These are phyloP conservation scores for Blastobotrys arbuscula DNA, from an alignment of 1,139 yeast species.

Conservation along the genomic window DNA sequence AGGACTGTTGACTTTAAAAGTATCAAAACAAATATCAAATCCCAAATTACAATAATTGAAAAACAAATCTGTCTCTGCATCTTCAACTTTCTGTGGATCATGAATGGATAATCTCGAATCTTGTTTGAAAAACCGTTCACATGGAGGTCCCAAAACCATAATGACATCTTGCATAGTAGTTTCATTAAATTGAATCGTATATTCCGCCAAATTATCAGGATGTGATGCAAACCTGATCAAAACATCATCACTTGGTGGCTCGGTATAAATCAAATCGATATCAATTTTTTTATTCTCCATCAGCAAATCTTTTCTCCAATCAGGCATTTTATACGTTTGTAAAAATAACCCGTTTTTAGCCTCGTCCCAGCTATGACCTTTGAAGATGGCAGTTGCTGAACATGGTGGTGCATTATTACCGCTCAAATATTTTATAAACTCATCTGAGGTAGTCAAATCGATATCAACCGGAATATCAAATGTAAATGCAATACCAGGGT, in stretches of 20 bases:
- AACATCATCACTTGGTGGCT: constrained; percentile 14
- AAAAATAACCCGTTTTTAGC: constrained; percentile 14
- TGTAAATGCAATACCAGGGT: constrained; percentile 33
- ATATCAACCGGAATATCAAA: constrained; percentile 20
- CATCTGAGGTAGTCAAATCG: constrained; percentile 11
- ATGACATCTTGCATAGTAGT: constrained; percentile 30
- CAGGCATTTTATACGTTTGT: constrained; percentile 6
- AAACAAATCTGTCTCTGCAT: constrained; percentile 22
- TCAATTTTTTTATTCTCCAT: constrained; percentile 9
- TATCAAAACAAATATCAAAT: constrained; percentile 31
- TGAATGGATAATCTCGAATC: constrained; percentile 30
- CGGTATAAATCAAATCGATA: constrained; percentile 16
- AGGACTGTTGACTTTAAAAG: constrained; percentile 21
- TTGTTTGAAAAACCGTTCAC: constrained; percentile 29
- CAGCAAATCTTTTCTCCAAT: neutral
- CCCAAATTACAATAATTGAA: constrained; percentile 32
- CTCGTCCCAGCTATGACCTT: constrained; percentile 30
- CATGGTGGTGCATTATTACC: constrained; percentile 22
- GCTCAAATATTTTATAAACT: constrained; percentile 18
- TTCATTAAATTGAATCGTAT: constrained; percentile 15
- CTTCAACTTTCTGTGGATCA: constrained; percentile 22
- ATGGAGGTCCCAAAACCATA: constrained; percentile 32
- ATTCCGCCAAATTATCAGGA: constrained; percentile 15
- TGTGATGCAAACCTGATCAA: constrained; percentile 19
- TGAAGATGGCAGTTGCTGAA: constrained; percentile 27